A percentile compares a stretch with the other conserved stretches of the same genome.
phyloP scores from a whole-genome alignment of 768 basidiomycete genomes.

The Mycena filopes region DNA sequence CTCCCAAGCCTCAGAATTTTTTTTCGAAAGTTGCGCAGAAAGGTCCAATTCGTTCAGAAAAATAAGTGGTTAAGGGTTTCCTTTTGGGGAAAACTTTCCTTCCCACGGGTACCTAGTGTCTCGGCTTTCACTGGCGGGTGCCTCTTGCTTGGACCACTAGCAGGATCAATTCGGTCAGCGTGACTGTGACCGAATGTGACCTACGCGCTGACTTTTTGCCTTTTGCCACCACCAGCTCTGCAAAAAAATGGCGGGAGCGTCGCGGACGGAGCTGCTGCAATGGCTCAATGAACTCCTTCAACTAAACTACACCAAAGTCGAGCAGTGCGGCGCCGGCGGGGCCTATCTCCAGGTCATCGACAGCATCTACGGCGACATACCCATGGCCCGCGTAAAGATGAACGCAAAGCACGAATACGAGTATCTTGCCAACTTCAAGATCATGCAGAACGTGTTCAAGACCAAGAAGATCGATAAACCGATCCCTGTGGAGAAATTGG shows the following conservation, averaged over 20 bases:
- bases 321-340: slow-evolving; percentile 59
- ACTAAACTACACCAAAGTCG: slow-evolving; percentile 91
- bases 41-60: no score
- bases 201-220: no score
- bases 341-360: slow-evolving; percentile 97
- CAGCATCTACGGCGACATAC: slow-evolving; percentile 92
- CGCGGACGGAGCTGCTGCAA: slow-evolving; percentile 85
- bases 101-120: no score
- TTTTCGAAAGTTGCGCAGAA: no score
- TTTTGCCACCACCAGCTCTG: no score
- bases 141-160: no score
- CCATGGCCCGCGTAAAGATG: slow-evolving; percentile 95
- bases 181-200: no score
- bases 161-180: no score
- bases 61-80: no score
- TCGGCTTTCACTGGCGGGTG: no score
- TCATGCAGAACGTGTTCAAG: slow-evolving; percentile 94
- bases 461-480: slow-evolving; percentile 97
- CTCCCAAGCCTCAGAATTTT: no score
- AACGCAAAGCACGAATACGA: slow-evolving; percentile 97
- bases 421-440: slow-evolving; percentile 93
- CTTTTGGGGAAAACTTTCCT: no score
- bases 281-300: slow-evolving; percentile 97
- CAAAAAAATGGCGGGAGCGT: slow-evolving; percentile 63
- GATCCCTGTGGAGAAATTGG: slow-evolving; percentile 92